These are phyloP conservation scores for Hagleromyces aurorensis DNA, from an alignment of 805 yeast genomes.

Conservation along the genomic window DNA sequence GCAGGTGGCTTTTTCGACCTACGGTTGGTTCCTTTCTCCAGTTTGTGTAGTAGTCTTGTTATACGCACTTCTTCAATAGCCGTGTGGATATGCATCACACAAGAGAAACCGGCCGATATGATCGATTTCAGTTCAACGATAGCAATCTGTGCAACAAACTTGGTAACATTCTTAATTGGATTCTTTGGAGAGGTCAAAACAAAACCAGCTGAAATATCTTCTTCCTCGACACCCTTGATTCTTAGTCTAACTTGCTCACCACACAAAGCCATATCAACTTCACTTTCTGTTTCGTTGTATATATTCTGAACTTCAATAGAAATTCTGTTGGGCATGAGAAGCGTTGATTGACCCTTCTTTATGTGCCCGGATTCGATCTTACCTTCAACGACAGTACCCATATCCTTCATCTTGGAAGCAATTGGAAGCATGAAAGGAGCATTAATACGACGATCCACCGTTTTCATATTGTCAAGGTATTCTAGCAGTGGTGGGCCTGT, in stretches of 20 bases:
- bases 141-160: slow-evolving; percentile 93
- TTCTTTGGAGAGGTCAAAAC: slow-evolving; percentile 78
- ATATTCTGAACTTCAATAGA: slow-evolving; percentile 79
- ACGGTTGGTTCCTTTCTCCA: slow-evolving; percentile 95
- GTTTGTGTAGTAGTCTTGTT: slow-evolving; percentile 76
- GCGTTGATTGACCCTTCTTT: slow-evolving; percentile 63
- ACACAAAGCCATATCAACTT: slow-evolving; percentile 79
- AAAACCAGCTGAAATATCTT: slow-evolving; percentile 85
- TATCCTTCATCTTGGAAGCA: slow-evolving; percentile 88
- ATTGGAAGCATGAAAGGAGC: slow-evolving; percentile 98
- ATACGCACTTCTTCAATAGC: slow-evolving; percentile 93
- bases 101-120: slow-evolving; percentile 89
- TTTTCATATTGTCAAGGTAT: slow-evolving; percentile 74
- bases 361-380: slow-evolving; percentile 94
- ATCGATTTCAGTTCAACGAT: slow-evolving; percentile 94
- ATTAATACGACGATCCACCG: slow-evolving; percentile 76
- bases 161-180: slow-evolving; percentile 87
- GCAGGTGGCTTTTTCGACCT: slow-evolving; percentile 96
- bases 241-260: slow-evolving; percentile 97
- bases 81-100: slow-evolving; percentile 98
- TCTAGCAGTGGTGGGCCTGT: slow-evolving; percentile 86
- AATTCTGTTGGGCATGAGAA: slow-evolving; percentile 89
- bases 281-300: slow-evolving; percentile 92
- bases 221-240: slow-evolving; percentile 94
- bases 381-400: slow-evolving; percentile 98